These are phyloP conservation scores for Larix kaempferi DNA, from an alignment of 75 land plant genomes.

Conservation along the genomic window DNA sequence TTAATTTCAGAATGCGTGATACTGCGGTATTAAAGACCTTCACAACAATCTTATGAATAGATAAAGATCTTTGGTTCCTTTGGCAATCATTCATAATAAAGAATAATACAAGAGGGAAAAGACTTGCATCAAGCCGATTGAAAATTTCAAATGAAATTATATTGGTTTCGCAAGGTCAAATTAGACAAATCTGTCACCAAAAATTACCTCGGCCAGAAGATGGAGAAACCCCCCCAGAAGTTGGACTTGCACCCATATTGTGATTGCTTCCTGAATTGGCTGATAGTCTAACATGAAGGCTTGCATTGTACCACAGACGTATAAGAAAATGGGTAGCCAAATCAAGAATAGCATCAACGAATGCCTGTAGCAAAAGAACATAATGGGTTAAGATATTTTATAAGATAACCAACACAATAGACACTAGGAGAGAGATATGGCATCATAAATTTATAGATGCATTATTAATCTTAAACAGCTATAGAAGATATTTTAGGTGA, in stretches of 20 bases:
- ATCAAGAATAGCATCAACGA: slow-evolving; percentile 95
- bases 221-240: slow-evolving; percentile 48
- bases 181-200: background rate
- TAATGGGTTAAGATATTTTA: background rate
- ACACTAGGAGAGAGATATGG: background rate
- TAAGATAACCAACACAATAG: background rate
- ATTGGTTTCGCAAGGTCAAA: background rate
- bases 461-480: background rate
- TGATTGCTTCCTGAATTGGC: slow-evolving; percentile 51
- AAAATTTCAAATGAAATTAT: background rate
- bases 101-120: background rate
- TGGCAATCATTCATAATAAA: background rate
- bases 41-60: background rate
- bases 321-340: slow-evolving; percentile 97
- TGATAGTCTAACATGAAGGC: slow-evolving; percentile 84
- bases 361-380: slow-evolving; percentile 57
- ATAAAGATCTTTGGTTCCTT: too few species aligned
- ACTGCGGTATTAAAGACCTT: background rate
- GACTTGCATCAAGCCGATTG: background rate
- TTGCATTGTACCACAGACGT: slow-evolving; percentile 92
- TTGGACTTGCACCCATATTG: slow-evolving; percentile 61
- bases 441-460: background rate
- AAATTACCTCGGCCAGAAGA: slow-evolving; percentile 65
- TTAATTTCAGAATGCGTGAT: background rate
- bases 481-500: too few species aligned